Evolutionary conservation across 1,139 yeast species (phyloP).

Genomic region (Pichia norvegensis): DNA sequence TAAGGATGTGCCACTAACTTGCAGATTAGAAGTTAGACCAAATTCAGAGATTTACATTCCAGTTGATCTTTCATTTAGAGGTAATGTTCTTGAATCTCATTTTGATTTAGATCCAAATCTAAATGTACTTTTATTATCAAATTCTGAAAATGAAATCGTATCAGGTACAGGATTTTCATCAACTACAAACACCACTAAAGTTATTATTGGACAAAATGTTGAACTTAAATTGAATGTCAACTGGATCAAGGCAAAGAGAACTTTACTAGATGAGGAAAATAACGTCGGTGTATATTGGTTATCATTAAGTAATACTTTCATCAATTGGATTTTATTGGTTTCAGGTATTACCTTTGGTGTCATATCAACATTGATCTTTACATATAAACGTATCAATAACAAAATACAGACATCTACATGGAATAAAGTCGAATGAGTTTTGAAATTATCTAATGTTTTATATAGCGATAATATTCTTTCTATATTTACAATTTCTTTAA

Average conservation of each 20-base stretch:
- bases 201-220: slow-evolving; percentile 58
- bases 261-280: neutral
- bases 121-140: slow-evolving; percentile 43
- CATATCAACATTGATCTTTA: slow-evolving; percentile 9
- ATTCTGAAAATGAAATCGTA: slow-evolving; percentile 30
- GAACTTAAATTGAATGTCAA: slow-evolving; percentile 51
- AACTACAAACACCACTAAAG: slow-evolving; percentile 53
- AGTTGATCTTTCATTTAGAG: slow-evolving; percentile 57
- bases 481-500: slow-evolving; percentile 19
- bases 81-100: slow-evolving; percentile 61
- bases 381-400: slow-evolving; percentile 16
- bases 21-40: slow-evolving; percentile 49
- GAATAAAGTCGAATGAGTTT: slow-evolving; percentile 20
- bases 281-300: slow-evolving; percentile 11
- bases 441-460: neutral
- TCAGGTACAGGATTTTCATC: slow-evolving; percentile 56
- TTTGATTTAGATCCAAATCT: slow-evolving; percentile 56
- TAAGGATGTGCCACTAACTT: slow-evolving; percentile 69
- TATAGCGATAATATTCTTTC: neutral
- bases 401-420: slow-evolving; percentile 18
- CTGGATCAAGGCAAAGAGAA: slow-evolving; percentile 36
- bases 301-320: slow-evolving; percentile 1
- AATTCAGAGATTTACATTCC: slow-evolving; percentile 54
- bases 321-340: slow-evolving; percentile 4
- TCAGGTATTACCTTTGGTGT: slow-evolving; percentile 11